phyloP scores from a whole-genome alignment of 108 stramenopile species.

The Conticribra guillardii region DNA sequence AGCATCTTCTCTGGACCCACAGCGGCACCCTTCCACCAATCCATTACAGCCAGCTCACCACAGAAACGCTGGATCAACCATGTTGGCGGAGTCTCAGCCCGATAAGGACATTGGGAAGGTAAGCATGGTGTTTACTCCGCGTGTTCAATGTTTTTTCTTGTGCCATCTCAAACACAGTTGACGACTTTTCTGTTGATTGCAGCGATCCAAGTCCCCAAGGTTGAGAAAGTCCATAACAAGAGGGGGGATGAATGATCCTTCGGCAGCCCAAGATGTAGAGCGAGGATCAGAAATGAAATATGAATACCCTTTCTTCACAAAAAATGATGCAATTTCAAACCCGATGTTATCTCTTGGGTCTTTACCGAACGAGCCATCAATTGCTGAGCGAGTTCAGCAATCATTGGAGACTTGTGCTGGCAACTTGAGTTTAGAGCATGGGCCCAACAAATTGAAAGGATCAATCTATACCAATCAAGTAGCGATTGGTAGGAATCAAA shows the following conservation, averaged over 20 bases:
- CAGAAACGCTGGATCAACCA: background rate
- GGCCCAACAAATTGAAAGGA: background rate
- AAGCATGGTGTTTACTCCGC: no score
- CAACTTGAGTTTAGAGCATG: conserved; percentile 5
- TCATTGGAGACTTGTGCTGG: conserved; percentile 23
- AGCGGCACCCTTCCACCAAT: no score
- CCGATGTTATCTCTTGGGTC: conserved; percentile 44
- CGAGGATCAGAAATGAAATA: background rate
- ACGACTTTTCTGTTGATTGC: background rate
- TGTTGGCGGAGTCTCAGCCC: background rate
- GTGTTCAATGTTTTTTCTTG: no score
- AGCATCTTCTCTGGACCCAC: no score
- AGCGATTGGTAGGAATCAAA: conserved; percentile 17
- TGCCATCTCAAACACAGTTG: no score
- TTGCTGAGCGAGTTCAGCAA: conserved; percentile 28
- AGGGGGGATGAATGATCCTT: background rate
- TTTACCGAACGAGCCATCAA: conserved; percentile 32
- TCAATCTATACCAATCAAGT: background rate
- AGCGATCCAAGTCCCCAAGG: background rate
- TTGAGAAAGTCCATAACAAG: background rate
- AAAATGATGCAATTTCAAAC: conserved; percentile 26
- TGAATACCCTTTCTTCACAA: background rate
- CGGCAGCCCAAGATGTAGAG: background rate
- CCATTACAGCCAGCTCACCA: no score
- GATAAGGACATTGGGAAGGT: background rate